Conservation (phyloP, 2,329 filamentous ascomycete species). For the Microcera coccophila region DNA sequence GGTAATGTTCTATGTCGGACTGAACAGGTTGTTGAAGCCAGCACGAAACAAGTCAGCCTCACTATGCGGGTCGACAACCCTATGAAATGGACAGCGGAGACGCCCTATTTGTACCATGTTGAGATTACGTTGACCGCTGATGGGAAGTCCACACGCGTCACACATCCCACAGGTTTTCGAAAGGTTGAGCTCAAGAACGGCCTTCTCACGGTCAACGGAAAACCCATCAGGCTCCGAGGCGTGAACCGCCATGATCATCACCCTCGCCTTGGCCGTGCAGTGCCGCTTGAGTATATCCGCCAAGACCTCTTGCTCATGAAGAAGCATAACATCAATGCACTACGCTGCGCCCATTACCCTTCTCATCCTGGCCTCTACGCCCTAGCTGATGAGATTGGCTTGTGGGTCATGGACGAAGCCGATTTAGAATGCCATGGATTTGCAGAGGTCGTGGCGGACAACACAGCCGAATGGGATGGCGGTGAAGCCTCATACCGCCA, state of each 20-base stretch:
- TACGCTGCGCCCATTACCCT: constrained; percentile 66
- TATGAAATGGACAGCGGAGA: constrained; percentile 65
- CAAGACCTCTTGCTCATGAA: constrained; percentile 66
- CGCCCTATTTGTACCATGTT: constrained; percentile 56
- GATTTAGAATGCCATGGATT: constrained; percentile 54
- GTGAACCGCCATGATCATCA: constrained; percentile 71
- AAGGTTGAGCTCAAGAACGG: constrained; percentile 59
- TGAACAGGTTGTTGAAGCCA: constrained; percentile 38
- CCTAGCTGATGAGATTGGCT: constrained; percentile 60
- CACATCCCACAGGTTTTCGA: constrained; percentile 52
- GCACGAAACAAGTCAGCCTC: not conserved
- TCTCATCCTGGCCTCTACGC: constrained; percentile 58
- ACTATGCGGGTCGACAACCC: constrained; percentile 36
- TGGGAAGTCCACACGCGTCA: not conserved
- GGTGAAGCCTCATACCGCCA: no score
- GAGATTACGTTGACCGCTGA: constrained; percentile 2
- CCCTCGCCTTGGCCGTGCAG: constrained; percentile 57
- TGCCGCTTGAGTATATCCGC: constrained; percentile 59
- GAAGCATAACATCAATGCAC: constrained; percentile 64
- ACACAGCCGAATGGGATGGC: constrained; percentile 27
- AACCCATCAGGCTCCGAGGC: constrained; percentile 57
- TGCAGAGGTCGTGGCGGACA: constrained; percentile 46
- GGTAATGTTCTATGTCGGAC: constrained; percentile 24
- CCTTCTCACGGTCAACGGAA: constrained; percentile 59
- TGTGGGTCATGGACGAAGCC: constrained; percentile 56